Evolutionary conservation across 768 basidiomycete genomes (phyloP).

Genomic region (Podaxis rugospora): DNA sequence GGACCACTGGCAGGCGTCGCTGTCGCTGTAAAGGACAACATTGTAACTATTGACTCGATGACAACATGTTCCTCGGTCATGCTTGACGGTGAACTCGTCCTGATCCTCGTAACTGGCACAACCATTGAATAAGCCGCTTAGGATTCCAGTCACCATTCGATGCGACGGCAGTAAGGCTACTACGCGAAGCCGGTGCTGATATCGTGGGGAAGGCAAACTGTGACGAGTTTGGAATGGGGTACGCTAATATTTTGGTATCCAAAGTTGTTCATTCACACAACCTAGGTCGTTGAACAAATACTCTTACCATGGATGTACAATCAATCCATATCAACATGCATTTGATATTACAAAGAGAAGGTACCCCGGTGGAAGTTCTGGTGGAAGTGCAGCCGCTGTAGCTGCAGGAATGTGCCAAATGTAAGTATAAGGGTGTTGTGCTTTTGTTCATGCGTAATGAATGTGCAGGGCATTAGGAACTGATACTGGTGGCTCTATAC

Average conservation of each 20-base stretch:
- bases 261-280: neutral
- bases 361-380: slow-evolving; percentile 90
- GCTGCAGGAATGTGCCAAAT: slow-evolving; percentile 78
- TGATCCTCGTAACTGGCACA: neutral
- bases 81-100: slow-evolving; percentile 45
- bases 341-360: slow-evolving; percentile 24
- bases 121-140: slow-evolving; percentile 19
- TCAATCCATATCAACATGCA: slow-evolving; percentile 59
- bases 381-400: slow-evolving; percentile 93
- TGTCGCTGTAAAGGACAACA: slow-evolving; percentile 85
- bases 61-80: slow-evolving; percentile 78
- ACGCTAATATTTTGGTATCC: slow-evolving; percentile 17
- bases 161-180: slow-evolving; percentile 72
- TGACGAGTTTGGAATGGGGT: slow-evolving; percentile 99
- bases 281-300: slow-evolving; percentile 73
- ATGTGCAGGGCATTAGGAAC: slow-evolving; percentile 76
- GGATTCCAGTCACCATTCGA: slow-evolving; percentile 80
- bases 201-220: slow-evolving; percentile 90
- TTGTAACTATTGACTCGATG: slow-evolving; percentile 60
- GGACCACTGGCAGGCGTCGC: slow-evolving; percentile 36
- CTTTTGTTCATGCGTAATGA: neutral
- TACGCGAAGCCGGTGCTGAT: slow-evolving; percentile 60
- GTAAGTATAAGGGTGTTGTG: slow-evolving; percentile 42
- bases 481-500: slow-evolving; percentile 93
- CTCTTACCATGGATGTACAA: slow-evolving; percentile 69